Conservation (phyloP, 441 rosid species). For the Gossypium gossypioides region DNA sequence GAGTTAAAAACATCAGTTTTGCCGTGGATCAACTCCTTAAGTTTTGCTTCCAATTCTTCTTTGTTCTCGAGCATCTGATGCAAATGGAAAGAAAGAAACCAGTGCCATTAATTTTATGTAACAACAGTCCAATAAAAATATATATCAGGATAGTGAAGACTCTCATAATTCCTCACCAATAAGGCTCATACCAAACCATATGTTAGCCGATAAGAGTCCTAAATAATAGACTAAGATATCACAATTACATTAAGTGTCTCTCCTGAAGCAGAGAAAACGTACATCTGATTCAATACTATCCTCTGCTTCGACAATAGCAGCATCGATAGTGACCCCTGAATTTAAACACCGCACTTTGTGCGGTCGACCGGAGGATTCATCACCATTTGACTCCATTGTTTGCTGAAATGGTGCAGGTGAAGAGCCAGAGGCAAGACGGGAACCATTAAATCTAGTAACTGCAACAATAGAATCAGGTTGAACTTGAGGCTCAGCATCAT, state of each 20-base stretch:
- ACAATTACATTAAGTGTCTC: slow-evolving; percentile 46
- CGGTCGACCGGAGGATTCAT: slow-evolving; percentile 25
- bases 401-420: slow-evolving; percentile 66
- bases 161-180: slow-evolving; percentile 39
- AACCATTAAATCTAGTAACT: slow-evolving; percentile 64
- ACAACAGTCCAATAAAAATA: slow-evolving; percentile 10
- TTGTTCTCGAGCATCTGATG: slow-evolving; percentile 53
- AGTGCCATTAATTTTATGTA: neutral
- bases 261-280: slow-evolving; percentile 50
- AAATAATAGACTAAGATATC: slow-evolving; percentile 35
- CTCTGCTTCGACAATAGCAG: slow-evolving; percentile 77
- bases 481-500: slow-evolving; percentile 48
- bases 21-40: slow-evolving; percentile 60
- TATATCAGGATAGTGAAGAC: slow-evolving; percentile 13
- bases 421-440: slow-evolving; percentile 89
- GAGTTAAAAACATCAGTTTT: slow-evolving; percentile 69
- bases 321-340: slow-evolving; percentile 54
- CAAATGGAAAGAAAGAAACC: neutral
- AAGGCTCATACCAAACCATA: slow-evolving; percentile 43
- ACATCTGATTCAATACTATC: slow-evolving; percentile 65
- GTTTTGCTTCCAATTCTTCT: slow-evolving; percentile 73
- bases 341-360: slow-evolving; percentile 43
- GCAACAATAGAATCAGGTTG: slow-evolving; percentile 66
- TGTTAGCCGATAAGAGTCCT: slow-evolving; percentile 37
- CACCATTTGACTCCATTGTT: slow-evolving; percentile 20